A percentile compares a stretch with the other conserved stretches of the same genome.
These are phyloP conservation scores for Heterococcus sp. DNA, from an alignment of 108 stramenopile genomes.

Conservation along the genomic window DNA sequence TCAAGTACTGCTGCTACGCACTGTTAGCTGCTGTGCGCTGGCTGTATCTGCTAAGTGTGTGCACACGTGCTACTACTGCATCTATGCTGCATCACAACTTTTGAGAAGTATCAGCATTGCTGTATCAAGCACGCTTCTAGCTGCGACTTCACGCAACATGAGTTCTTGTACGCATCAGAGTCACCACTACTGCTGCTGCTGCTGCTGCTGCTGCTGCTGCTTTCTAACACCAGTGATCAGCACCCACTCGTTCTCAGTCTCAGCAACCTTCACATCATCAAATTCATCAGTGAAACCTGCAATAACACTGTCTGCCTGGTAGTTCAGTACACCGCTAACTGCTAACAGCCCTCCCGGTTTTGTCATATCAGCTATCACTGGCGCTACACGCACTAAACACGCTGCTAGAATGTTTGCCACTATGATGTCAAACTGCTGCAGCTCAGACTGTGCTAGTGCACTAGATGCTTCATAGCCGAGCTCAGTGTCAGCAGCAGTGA, in stretches of 20 bases:
- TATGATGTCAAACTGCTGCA: constrained; percentile 20
- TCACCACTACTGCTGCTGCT: no score
- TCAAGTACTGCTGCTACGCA: no score
- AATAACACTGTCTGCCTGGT: not conserved
- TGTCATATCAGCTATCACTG: constrained; percentile 17
- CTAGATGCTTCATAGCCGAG: not conserved
- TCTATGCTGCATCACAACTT: no score
- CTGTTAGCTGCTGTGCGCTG: no score
- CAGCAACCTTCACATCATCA: not conserved
- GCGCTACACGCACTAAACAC: constrained; percentile 9
- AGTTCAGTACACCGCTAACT: not conserved
- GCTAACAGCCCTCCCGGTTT: constrained; percentile 8
- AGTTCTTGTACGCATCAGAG: no score
- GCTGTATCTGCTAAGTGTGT: no score
- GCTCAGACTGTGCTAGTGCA: not conserved
- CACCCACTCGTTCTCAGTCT: not conserved
- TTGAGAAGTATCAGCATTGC: no score
- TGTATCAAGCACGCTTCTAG: no score
- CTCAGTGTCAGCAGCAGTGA: not conserved
- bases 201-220: no score
- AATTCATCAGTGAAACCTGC: not conserved
- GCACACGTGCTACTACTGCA: no score
- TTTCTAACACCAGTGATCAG: no score
- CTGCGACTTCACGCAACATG: no score
- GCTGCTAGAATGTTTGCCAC: constrained; percentile 50